These are phyloP conservation scores for Rhodamnia rubescens DNA, from an alignment of 345 rosid species.

Conservation along the genomic window DNA sequence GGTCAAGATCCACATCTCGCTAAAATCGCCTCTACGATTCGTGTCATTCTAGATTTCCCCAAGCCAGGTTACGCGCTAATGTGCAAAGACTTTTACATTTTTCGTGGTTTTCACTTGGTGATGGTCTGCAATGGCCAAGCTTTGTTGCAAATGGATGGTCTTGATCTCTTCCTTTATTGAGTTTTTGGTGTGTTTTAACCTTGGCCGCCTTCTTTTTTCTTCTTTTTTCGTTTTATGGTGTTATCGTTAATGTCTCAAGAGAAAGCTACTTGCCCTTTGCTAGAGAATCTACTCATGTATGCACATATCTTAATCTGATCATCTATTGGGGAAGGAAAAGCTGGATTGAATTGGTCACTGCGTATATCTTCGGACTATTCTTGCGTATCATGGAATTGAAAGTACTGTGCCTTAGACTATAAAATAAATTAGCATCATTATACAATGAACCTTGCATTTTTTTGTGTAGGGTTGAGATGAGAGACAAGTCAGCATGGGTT, in stretches of 20 bases:
- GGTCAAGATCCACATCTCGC: conserved; percentile 51
- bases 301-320: too few relatives aligned
- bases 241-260: not conserved
- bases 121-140: not conserved
- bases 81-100: not conserved
- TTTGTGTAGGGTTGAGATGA: too few relatives aligned
- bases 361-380: too few relatives aligned
- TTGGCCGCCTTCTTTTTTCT: not conserved
- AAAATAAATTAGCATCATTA: too few relatives aligned
- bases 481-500: too few relatives aligned
- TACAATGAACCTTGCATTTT: too few relatives aligned
- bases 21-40: conserved; percentile 51
- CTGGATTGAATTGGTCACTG: too few relatives aligned
- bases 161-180: not conserved
- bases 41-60: conserved; percentile 89
- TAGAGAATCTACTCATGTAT: too few relatives aligned
- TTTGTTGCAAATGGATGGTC: not conserved
- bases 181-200: not conserved
- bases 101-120: not conserved
- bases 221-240: not conserved
- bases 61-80: conserved; percentile 45
- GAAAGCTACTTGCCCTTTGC: not conserved
- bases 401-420: too few relatives aligned
- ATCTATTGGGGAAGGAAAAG: too few relatives aligned
- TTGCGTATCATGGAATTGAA: too few relatives aligned